Evolutionary conservation across 2,329 filamentous ascomycete species (phyloP).

Genomic region (Aureobasidium musti): DNA sequence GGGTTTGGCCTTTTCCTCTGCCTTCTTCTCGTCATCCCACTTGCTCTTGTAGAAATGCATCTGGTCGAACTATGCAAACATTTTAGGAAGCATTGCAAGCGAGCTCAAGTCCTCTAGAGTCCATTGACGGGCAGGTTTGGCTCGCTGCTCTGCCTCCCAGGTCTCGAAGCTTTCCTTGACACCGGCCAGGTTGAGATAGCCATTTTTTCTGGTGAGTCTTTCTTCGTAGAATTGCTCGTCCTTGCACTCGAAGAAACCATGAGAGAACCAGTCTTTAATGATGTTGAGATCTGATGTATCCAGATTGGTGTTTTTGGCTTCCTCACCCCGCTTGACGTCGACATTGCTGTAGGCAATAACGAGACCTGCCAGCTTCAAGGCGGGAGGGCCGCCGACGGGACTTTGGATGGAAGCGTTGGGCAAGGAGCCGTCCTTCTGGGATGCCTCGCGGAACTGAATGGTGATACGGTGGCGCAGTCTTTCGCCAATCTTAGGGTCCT

Average conservation of each 20-base stretch:
- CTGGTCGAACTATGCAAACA: neutral
- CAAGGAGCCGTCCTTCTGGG: neutral
- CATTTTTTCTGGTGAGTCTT: neutral
- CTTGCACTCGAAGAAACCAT: neutral
- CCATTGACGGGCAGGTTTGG: too few relatives aligned
- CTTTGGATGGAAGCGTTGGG: neutral
- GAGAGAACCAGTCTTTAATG: neutral
- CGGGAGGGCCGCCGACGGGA: too few relatives aligned
- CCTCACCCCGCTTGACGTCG: too few relatives aligned
- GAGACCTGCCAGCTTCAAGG: neutral
- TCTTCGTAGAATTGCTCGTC: neutral
- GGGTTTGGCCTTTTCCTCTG: neutral
- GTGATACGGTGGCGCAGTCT: neutral
- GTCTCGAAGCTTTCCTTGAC: too few relatives aligned
- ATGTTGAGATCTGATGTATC: neutral
- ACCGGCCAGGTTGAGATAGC: too few relatives aligned
- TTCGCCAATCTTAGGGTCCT: neutral
- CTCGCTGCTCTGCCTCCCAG: too few relatives aligned
- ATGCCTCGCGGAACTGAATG: neutral
- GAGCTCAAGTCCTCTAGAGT: neutral
- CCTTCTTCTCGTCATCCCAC: neutral
- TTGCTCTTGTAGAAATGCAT: neutral
- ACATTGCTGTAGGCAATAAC: neutral
- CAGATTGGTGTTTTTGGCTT: neutral
- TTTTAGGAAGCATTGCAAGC: too few relatives aligned